These are phyloP conservation scores for Taiwanofungus camphoratus DNA, from an alignment of 1,284 basidiomycete species.

Conservation along the genomic window DNA sequence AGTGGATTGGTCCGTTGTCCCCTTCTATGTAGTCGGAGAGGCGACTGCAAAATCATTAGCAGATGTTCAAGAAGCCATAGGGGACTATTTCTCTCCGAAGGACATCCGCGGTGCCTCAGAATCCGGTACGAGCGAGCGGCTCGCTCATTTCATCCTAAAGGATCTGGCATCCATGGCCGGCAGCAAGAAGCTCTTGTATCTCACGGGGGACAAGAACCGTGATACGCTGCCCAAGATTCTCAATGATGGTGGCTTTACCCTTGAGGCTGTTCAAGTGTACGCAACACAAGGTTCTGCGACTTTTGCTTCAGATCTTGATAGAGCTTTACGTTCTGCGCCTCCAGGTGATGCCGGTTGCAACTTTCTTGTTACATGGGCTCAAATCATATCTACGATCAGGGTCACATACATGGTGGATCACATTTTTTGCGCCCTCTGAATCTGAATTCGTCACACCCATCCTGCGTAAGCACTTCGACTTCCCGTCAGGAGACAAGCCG, in stretches of 20 bases:
- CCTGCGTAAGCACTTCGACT: constrained; percentile 39
- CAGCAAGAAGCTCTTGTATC: constrained; percentile 47
- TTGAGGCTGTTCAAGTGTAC: constrained; percentile 59
- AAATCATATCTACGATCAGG: constrained; percentile 1
- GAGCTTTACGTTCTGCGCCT: constrained; percentile 27
- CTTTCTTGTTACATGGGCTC: too few species aligned
- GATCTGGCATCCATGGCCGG: constrained; percentile 27
- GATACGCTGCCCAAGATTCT: constrained; percentile 59
- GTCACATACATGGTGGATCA: constrained; percentile 53
- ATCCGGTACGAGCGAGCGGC: constrained; percentile 57
- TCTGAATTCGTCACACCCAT: constrained; percentile 52
- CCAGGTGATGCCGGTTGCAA: constrained; percentile 15
- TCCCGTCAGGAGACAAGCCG: constrained; percentile 12
- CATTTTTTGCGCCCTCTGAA: constrained; percentile 71
- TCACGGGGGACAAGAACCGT: constrained; percentile 78
- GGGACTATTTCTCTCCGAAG: constrained; percentile 30
- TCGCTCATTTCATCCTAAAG: constrained; percentile 58
- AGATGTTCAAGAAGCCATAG: constrained; percentile 28
- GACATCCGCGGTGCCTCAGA: constrained; percentile 49
- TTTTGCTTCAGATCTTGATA: constrained; percentile 43
- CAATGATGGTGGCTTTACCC: constrained; percentile 34
- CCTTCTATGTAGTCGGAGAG: constrained; percentile 74
- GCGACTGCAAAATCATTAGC: constrained; percentile 47
- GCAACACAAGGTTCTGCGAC: constrained; percentile 49
- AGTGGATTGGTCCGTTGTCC: constrained; percentile 43